Base-by-base conservation (phyloP, 1,284 basidiomycete genomes). In the Ceratobasidium sp. region DNA sequence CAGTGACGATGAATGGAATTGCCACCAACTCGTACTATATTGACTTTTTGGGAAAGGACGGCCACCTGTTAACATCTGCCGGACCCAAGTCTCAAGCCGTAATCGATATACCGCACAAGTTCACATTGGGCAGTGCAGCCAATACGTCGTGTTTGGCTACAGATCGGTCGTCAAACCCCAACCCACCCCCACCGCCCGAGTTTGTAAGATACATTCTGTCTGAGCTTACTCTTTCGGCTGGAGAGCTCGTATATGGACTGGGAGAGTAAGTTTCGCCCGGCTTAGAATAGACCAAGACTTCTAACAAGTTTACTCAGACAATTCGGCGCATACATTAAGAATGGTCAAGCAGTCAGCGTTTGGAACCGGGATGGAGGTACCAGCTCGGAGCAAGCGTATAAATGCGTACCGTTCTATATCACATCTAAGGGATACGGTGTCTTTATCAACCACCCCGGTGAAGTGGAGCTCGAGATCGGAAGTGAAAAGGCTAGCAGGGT, bases 351-450 rank as follows among this genome's bases (percentile, higher is more conserved):
- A 7, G 80, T 91, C 53, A 86, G 83, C 72, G 79, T 89, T 8
- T 91, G 88, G 88, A 90, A 90, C 75, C 85, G 86, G 73, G 88
- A 89, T 75, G 86, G 87, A 43, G 87, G 87, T 53, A 88, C 86
- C 0, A 68, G 70, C 34, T 73, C 62, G 8, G 88, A 91, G 65
- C 88, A 90, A 75, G 86, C 87, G 1, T 91, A 91, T 78, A 91
- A 89, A 82, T 86, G 85, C 70, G 82, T 89, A n/a, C 87, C 87
- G 1, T 89, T 89, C 76, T 88, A 88, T 74, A 84, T 89, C 73
- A 88, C 87, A 4, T 87, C 87, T 74, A 80, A 85, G 50, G 85
- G 86, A 70, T 92, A 91, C 72, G 89, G 89, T 38, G 83, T 91
- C 20, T 91, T 91, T 75, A 85, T 92, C 76, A 90, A 90, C 77